phyloP scores from a whole-genome alignment of 2,329 filamentous ascomycete genomes.

The Cladophialophora chaetospira region DNA sequence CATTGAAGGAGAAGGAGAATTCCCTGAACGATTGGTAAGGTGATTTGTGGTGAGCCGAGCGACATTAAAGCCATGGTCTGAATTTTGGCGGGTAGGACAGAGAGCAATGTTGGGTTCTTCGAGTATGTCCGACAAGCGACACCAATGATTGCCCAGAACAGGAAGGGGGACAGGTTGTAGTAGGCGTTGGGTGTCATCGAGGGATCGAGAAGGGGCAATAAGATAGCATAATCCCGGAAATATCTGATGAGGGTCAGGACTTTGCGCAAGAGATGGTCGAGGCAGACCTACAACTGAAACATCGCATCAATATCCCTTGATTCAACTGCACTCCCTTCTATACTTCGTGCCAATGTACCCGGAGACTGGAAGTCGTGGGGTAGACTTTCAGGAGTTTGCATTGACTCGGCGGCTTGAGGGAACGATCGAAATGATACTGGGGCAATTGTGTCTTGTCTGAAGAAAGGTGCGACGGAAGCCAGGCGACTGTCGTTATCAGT shows the following conservation, averaged over 20 bases:
- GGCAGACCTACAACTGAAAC: conserved; percentile 38
- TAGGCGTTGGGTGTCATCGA: conserved; percentile 70
- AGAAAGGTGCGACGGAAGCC: conserved; percentile 30
- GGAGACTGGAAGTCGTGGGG: conserved; percentile 28
- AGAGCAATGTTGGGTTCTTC: conserved; percentile 43
- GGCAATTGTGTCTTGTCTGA: conserved; percentile 26
- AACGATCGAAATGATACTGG: conserved; percentile 29
- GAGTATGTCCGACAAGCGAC: conserved; percentile 42
- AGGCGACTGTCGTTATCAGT: conserved; percentile 38
- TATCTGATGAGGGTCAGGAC: conserved; percentile 35
- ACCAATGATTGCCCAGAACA: conserved; percentile 73
- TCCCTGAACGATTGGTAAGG: conserved; percentile 42
- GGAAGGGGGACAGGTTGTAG: conserved; percentile 73
- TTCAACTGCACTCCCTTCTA: conserved; percentile 38
- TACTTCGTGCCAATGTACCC: conserved; percentile 36
- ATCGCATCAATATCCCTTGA: conserved; percentile 43
- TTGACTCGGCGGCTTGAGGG: conserved; percentile 29
- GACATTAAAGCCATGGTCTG: conserved; percentile 40
- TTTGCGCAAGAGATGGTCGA: not conserved
- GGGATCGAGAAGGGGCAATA: conserved; percentile 44
- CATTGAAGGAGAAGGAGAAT: conserved; percentile 44
- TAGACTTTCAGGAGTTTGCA: conserved; percentile 32
- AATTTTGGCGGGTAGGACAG: conserved; percentile 39
- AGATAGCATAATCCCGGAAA: conserved; percentile 42
- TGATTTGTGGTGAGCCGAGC: conserved; percentile 36